Evolutionary conservation across 257 asterid genomes (phyloP).

Genomic region (Primulina huaijiensis): DNA sequence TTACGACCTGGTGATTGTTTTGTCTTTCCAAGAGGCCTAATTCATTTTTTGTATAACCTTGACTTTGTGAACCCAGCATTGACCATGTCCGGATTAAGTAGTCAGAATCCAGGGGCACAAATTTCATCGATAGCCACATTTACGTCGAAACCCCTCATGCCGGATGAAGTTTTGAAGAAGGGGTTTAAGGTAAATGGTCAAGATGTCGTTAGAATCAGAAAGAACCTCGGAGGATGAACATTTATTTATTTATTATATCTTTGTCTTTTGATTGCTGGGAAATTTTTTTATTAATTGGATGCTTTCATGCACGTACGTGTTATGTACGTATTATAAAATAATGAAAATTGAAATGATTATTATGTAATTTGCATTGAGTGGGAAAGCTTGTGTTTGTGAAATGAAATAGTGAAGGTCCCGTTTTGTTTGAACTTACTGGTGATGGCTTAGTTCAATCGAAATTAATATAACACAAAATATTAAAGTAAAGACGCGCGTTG

Average conservation of each 20-base stretch:
- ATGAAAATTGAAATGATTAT: too few relatives aligned
- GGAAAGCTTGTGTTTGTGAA: too few relatives aligned
- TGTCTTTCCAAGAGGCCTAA: slow-evolving; percentile 53
- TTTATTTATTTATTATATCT: background rate
- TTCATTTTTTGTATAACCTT: slow-evolving; percentile 47
- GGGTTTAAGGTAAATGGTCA: slow-evolving; percentile 39
- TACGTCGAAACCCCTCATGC: slow-evolving; percentile 24
- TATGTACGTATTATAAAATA: background rate
- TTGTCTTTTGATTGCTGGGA: too few relatives aligned
- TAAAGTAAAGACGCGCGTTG: too few relatives aligned
- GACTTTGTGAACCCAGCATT: slow-evolving; percentile 33
- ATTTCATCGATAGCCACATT: slow-evolving; percentile 36
- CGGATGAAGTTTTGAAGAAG: slow-evolving; percentile 42
- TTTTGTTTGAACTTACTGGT: too few relatives aligned
- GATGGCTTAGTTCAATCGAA: too few relatives aligned
- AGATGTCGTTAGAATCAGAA: slow-evolving; percentile 41
- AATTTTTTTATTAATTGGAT: background rate
- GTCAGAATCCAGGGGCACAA: slow-evolving; percentile 62
- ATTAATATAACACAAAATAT: too few relatives aligned
- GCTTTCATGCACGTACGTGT: background rate
- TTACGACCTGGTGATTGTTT: slow-evolving; percentile 48
- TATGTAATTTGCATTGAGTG: too few relatives aligned
- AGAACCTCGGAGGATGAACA: slow-evolving; percentile 43
- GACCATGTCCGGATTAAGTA: slow-evolving; percentile 46
- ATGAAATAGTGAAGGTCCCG: too few relatives aligned